Evolutionary conservation across 208 protist genomes (phyloP).

Genomic region (Acanthamoeba polyphaga): DNA sequence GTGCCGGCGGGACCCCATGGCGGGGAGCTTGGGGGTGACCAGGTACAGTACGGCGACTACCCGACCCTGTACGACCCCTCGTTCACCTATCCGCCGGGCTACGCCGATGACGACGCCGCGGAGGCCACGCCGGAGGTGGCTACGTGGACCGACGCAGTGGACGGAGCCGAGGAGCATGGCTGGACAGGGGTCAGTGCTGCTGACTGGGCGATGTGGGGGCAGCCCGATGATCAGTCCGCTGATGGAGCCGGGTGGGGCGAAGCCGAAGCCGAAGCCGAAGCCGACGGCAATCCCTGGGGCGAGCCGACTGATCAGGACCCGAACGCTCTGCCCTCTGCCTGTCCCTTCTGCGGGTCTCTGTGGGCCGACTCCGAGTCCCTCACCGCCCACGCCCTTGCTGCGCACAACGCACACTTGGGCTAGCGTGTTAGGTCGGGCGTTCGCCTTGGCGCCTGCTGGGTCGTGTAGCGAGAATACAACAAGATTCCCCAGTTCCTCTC

Average conservation of each 20-base stretch:
- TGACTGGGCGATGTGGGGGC: too few species aligned
- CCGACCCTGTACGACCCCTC: neutral
- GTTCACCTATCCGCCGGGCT: constrained; percentile 25
- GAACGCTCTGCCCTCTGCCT: neutral
- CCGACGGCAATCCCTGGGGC: neutral
- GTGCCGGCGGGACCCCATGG: neutral
- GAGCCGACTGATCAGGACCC: neutral
- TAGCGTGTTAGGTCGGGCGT: neutral
- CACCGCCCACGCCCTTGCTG: neutral
- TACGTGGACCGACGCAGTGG: neutral
- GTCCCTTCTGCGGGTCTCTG: neutral
- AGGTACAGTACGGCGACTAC: neutral
- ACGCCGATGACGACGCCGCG: neutral
- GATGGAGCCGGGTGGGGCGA: too few species aligned
- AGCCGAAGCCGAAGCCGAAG: neutral
- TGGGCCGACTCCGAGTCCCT: neutral
- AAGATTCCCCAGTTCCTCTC: too few species aligned
- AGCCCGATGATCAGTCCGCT: too few species aligned
- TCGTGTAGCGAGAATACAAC: too few species aligned
- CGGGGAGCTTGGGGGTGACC: neutral
- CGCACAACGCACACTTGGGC: neutral
- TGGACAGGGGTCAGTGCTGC: too few species aligned
- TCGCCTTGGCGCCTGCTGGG: too few species aligned
- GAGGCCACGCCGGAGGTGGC: neutral
- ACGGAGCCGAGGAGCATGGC: neutral